Conservation (phyloP, 257 asterid genomes). For the Schizonepeta tenuifolia region DNA sequence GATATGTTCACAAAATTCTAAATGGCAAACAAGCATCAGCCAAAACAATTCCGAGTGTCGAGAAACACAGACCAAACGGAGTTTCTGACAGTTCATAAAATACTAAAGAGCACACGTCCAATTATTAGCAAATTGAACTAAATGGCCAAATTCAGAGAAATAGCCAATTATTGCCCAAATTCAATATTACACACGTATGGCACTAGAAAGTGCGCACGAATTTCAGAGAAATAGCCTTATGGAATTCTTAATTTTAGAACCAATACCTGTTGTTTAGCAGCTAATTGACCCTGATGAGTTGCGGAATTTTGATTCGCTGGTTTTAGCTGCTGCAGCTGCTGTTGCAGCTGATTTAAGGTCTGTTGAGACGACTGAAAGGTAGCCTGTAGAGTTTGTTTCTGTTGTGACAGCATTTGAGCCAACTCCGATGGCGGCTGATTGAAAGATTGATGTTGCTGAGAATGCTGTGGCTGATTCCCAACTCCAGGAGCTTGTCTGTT, state of each 20-base stretch:
- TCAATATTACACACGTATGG: not conserved
- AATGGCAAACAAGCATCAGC: not conserved
- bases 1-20: not conserved
- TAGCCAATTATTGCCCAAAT: too few species aligned
- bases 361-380: constrained; percentile 89
- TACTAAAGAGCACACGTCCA: not conserved
- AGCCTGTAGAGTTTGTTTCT: constrained; percentile 89
- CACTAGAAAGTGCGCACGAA: not conserved
- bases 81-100: not conserved
- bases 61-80: constrained; percentile 9
- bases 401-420: constrained; percentile 94
- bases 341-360: constrained; percentile 87
- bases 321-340: constrained; percentile 82
- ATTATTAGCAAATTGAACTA: constrained; percentile 14
- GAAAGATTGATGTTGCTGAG: constrained; percentile 57
- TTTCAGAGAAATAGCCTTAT: not conserved
- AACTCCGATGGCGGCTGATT: constrained; percentile 73
- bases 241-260: constrained; percentile 1
- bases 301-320: constrained; percentile 64
- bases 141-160: too few species aligned
- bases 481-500: constrained; percentile 52
- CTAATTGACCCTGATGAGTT: constrained; percentile 60
- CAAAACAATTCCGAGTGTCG: not conserved
- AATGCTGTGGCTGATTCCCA: constrained; percentile 53
- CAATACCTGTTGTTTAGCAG: constrained; percentile 71